Percentiles rank a stretch among this genome's conserved stretches.
phyloP scores from a whole-genome alignment of 139 green algal species.

The Yamagishiella unicocca region DNA sequence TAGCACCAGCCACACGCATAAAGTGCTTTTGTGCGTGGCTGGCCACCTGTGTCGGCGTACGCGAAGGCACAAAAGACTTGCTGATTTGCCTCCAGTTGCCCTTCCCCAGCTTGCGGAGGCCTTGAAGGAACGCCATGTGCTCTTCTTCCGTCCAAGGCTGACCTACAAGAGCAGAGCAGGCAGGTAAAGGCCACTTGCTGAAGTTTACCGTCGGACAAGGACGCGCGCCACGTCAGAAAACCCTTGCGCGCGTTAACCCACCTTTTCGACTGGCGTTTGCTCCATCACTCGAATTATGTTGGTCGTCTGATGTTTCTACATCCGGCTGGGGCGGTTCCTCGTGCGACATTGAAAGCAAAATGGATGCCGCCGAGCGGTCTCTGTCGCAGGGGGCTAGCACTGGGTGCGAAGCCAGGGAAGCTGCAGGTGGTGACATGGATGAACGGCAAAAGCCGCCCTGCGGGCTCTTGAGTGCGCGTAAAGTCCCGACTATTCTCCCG shows the following conservation, averaged over 20 bases:
- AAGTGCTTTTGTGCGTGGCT: constrained; percentile 95
- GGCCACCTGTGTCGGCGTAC: constrained; percentile 90
- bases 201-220: no score
- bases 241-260: neutral
- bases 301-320: constrained; percentile 4
- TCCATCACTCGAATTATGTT: constrained; percentile 27
- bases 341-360: neutral
- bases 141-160: constrained; percentile 89
- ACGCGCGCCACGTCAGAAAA: neutral
- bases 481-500: no score
- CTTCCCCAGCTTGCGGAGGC: constrained; percentile 80
- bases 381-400: neutral
- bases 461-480: no score
- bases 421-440: constrained; percentile 20
- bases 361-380: neutral
- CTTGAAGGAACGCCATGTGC: constrained; percentile 84
- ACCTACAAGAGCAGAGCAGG: constrained; percentile 64
- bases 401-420: neutral
- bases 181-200: no score
- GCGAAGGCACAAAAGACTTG: constrained; percentile 75
- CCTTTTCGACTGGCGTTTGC: constrained; percentile 35
- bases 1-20: constrained; percentile 79
- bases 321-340: neutral
- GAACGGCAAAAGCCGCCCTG: neutral
- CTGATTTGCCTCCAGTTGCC: constrained; percentile 91